phyloP scores from a whole-genome alignment of 2,329 filamentous ascomycete genomes.

The Pseudocercospora fijiensis region DNA sequence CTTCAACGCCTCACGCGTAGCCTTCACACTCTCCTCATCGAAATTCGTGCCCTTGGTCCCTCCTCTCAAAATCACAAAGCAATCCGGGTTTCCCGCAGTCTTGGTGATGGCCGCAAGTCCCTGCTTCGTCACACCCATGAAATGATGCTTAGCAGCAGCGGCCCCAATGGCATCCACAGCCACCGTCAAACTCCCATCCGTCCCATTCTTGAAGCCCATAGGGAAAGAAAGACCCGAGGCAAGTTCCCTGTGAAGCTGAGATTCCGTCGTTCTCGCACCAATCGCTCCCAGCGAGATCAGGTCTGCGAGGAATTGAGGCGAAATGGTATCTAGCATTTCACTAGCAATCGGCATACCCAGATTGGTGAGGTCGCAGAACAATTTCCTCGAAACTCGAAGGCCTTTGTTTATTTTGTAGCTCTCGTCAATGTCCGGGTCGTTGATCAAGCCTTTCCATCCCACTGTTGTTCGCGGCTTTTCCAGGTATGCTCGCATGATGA shows the following conservation, averaged over 20 bases:
- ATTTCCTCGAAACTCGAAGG: slow-evolving; percentile 81
- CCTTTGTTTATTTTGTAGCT: slow-evolving; percentile 99
- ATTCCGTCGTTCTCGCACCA: slow-evolving; percentile 93
- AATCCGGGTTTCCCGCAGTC: slow-evolving; percentile 92
- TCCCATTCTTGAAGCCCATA: slow-evolving; percentile 99
- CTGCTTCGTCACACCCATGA: slow-evolving; percentile 98
- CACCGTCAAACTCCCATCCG: slow-evolving; percentile 84
- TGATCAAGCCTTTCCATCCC: slow-evolving; percentile 98
- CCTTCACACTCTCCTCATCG: slow-evolving; percentile 78
- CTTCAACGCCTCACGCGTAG: slow-evolving; percentile 71
- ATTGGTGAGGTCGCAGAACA: slow-evolving; percentile 86
- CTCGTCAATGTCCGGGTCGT: slow-evolving; percentile 96
- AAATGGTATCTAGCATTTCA: slow-evolving; percentile 99
- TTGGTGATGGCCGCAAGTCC: slow-evolving; percentile 91
- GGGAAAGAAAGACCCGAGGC: slow-evolving; percentile 95
- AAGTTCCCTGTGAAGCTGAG: slow-evolving; percentile 92
- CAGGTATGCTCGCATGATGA: slow-evolving; percentile 98
- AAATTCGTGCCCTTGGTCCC: slow-evolving; percentile 92
- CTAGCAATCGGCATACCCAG: slow-evolving; percentile 91
- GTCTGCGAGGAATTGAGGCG: slow-evolving; percentile 94
- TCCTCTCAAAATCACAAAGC: slow-evolving; percentile 92
- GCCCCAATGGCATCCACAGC: slow-evolving; percentile 91
- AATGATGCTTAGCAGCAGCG: slow-evolving; percentile 84
- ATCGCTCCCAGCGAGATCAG: slow-evolving; percentile 94
- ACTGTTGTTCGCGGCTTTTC: slow-evolving; percentile 98